phyloP scores from a whole-genome alignment of 169 alveolate species.

The Perkinsus marinus region DNA sequence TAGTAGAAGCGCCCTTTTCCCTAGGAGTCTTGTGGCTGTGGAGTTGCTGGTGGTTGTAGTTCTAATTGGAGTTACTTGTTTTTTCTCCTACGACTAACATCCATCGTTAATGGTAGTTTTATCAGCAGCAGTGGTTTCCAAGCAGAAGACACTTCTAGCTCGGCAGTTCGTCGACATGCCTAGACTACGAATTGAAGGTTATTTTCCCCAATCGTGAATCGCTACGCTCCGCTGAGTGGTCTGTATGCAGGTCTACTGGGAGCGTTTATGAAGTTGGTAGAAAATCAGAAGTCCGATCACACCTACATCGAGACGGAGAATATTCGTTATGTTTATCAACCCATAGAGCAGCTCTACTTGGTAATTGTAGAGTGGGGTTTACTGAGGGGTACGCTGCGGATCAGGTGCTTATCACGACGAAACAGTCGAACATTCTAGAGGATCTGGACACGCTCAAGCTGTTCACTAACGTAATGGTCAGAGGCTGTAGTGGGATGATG shows the following conservation, averaged over 20 bases:
- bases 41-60: too few species aligned
- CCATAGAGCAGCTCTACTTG: constrained; percentile 59
- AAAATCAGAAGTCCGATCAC: constrained; percentile 35
- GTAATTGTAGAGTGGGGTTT: too few species aligned
- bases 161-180: constrained; percentile 71
- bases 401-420: constrained; percentile 55
- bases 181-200: constrained; percentile 61
- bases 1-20: neutral
- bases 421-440: constrained; percentile 68
- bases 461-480: constrained; percentile 50
- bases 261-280: neutral
- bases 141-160: constrained; percentile 61
- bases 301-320: constrained; percentile 68
- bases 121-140: constrained; percentile 50
- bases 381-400: too few species aligned
- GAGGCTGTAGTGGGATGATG: constrained; percentile 3
- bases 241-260: neutral
- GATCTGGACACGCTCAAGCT: constrained; percentile 66
- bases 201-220: neutral
- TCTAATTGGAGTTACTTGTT: too few species aligned
- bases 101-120: constrained; percentile 44
- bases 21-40: neutral
- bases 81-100: too few species aligned
- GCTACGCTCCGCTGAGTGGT: neutral
- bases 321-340: constrained; percentile 69